Evolutionary conservation across 225 moss, liverwort and hornwort species (phyloP), one percentile per base, ranked within the genome.

Genomic region (Pseudisothecium myosuroides): DNA sequence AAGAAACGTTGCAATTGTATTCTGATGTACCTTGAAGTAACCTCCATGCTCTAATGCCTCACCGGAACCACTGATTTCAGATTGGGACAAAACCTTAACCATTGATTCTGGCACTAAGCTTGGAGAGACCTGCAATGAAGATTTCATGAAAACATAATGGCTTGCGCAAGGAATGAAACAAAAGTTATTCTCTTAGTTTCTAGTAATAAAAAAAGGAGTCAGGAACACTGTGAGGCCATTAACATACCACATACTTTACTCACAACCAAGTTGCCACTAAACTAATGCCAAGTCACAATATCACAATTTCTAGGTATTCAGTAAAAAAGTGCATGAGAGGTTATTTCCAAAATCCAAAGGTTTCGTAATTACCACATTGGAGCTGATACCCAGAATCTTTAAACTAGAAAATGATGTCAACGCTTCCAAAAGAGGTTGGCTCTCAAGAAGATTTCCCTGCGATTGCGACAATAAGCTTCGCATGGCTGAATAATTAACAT

Each of bases 21-120:
- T 67, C 34, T 81, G 41, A 81, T 66, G 77, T 91, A 96, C 96
- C 96, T 97, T 97, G 81, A 97, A 97, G 89, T 97, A 97, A 66
- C 97, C 97, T 87, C 97, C 97, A 67, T 85, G 88, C 59, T 83
- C 62, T 71, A 88, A 87, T 88, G 97, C 96, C 59, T 90, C 92
- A 88, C 96, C 94, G 21, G 96, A 94, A 86, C 97, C 97, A 91
- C 92, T 89, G 32, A 91, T 92, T 76, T 93, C 90, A 85, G 96
- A 94, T 63, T 90, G 28, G 62, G 88, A 89, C 32, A 96, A 87
- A 77, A 90, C 59, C 74, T 93, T 93, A 28, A 86, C 80, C 88
- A 92, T 50, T 86, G 90, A 75, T 87, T 92, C 91, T 85, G 92
- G 89, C 50, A 94, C 78, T 47, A 86, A 68, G 68, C 75, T 90